phyloP scores from a whole-genome alignment of 306 rosid genomes.

The Lupinus albus region DNA sequence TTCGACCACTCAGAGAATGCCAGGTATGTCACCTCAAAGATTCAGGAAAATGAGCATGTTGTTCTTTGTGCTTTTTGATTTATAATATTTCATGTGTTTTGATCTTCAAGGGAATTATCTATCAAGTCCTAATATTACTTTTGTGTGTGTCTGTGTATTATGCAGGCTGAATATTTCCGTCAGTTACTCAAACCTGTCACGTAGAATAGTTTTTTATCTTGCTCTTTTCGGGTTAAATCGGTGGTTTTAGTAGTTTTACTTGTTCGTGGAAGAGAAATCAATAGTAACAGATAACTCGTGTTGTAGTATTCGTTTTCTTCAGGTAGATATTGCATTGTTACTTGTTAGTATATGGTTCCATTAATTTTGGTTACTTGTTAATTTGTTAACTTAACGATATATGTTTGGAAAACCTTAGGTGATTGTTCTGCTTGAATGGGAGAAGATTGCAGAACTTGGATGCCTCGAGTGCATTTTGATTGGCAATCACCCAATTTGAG shows the following conservation, averaged over 20 bases:
- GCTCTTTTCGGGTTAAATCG: conserved; percentile 56
- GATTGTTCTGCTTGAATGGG: conserved; percentile 78
- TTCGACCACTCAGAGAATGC: conserved; percentile 97
- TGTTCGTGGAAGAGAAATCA: conserved; percentile 60
- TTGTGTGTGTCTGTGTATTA: not conserved
- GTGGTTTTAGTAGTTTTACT: conserved; percentile 66
- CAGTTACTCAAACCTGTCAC: conserved; percentile 97
- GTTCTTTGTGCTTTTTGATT: not conserved
- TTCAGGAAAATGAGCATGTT: not conserved
- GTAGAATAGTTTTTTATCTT: conserved; percentile 57
- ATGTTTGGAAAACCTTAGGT: conserved; percentile 48
- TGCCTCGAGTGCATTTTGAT: conserved; percentile 49
- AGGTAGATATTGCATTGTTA: conserved; percentile 56
- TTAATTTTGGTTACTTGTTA: not conserved
- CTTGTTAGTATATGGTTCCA: not conserved
- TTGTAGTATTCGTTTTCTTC: conserved; percentile 53
- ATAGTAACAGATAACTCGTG: conserved; percentile 50
- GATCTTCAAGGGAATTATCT: no score
- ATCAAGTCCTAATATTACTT: not conserved
- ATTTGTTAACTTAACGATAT: conserved; percentile 3
- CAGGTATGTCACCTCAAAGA: conserved; percentile 56
- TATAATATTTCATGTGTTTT: not conserved
- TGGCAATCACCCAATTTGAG: conserved; percentile 60
- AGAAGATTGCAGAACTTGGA: conserved; percentile 63
- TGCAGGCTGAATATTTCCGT: conserved; percentile 97